These are phyloP conservation scores for Salmacisia buchloeana DNA, from an alignment of 1,284 basidiomycete genomes.

Conservation along the genomic window DNA sequence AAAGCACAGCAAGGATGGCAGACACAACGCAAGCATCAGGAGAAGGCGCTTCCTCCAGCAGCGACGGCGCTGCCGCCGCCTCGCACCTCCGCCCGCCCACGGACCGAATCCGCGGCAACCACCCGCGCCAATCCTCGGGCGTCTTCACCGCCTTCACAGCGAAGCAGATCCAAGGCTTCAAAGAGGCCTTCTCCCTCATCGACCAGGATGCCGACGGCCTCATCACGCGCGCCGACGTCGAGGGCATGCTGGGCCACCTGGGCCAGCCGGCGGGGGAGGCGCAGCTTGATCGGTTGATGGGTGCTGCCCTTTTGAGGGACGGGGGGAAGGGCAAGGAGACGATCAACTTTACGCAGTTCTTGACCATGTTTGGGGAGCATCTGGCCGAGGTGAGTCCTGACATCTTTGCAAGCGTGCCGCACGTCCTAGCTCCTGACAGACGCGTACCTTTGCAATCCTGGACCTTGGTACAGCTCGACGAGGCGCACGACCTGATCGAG, in stretches of 20 bases:
- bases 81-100: neutral
- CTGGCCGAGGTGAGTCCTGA: slow-evolving; percentile 20
- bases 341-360: slow-evolving; percentile 45
- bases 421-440: neutral
- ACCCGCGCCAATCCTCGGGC: slow-evolving; percentile 39
- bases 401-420: too few species aligned
- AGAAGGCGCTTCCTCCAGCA: slow-evolving; percentile 1
- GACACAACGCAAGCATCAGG: neutral
- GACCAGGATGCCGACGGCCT: slow-evolving; percentile 51
- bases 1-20: neutral
- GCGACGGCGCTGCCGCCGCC: neutral
- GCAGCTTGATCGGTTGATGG: slow-evolving; percentile 1
- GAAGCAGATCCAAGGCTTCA: slow-evolving; percentile 51
- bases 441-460: neutral
- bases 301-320: neutral
- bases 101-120: slow-evolving; percentile 10
- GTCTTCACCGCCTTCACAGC: slow-evolving; percentile 42
- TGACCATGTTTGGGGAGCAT: slow-evolving; percentile 46
- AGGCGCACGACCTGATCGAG: slow-evolving; percentile 35
- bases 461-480: slow-evolving; percentile 28
- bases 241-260: slow-evolving; percentile 43
- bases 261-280: slow-evolving; percentile 21
- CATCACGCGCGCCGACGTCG: slow-evolving; percentile 45
- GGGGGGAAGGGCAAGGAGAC: slow-evolving; percentile 6
- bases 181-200: slow-evolving; percentile 52